Evolutionary conservation across 2,329 filamentous ascomycete species (phyloP), one percentile per base, ranked within the genome.

Genomic region (Talaromyces sp.): DNA sequence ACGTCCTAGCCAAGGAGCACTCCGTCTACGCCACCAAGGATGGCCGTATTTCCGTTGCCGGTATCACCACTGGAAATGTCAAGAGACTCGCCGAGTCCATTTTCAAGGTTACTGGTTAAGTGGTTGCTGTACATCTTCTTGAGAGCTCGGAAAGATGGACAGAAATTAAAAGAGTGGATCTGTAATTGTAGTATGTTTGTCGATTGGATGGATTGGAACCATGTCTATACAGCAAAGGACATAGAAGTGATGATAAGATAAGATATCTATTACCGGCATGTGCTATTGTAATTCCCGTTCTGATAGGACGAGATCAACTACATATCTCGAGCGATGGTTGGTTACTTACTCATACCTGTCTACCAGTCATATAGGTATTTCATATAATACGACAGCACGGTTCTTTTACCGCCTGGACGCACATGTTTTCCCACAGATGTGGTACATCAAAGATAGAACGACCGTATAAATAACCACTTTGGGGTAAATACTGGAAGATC

Each of bases 21-120:
- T 96, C 92, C 65, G 93, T 99, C 72, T 99, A 99, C 77, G 93
- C 93, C 68, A 98, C 95, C 79, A 95, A 92, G 83, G 81, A 82
- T 68, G 82, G 82, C 63, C 78, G 82, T 71, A 80, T 84, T 67
- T 80, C 80, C 37, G 79, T 80, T 42, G 77, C 77, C 61, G 80
- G 80, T 67, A 82, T 82, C 72, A 82, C 80, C 65, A 70, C 75
- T 42, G 77, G 71, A 72, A 82, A 82, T 66, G 80, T 82, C 67
- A 76, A 79, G 73, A 76, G 80, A 66, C 77, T 82, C 48, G 80
- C 80, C 37, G 77, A 82, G 72, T 72, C 77, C 63, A 82, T 82
- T 72, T 80, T 76, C 78, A 81, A 82, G 72, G 76, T 82, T 58
- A 81, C 79, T 42, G 77, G 79, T 67, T 82, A 79, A 71, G 71